Evolutionary conservation across 371 early-diverging fungal species (phyloP), one percentile per base, ranked within the genome.

Genomic region (Zychaea mexicana): DNA sequence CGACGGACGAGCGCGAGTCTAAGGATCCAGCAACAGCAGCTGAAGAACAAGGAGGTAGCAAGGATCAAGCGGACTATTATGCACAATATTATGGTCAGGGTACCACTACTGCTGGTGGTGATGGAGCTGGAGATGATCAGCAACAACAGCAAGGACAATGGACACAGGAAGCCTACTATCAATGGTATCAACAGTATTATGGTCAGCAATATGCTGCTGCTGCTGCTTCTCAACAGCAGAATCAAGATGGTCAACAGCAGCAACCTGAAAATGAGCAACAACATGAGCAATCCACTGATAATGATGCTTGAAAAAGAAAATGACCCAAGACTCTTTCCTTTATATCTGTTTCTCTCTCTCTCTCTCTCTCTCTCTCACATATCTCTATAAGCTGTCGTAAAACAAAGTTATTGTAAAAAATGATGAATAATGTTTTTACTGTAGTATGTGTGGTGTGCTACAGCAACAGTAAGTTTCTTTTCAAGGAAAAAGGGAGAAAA

Each of bases 131-230:
- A 17, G 49, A 36, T 38, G 57, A 39, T 47, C 33, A 47, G 17
- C 31, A 67, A 38, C 67, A 62, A 49, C 66, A 69, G 19, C 63
- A 65, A 26, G 64, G 75, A 27, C 70, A 70, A 31, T 75, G 72
- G 56, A 67, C 66, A 54, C 76, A 78, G 55, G 76, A 77, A 60
- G 73, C 75, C 2, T 79, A 79, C 49, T 65, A 80, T 65, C 77
- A 77, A 62, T 77, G 78, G 72, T 80, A 77, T 59, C 79, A 79
- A 54, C 81, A 80, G 61, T 77, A 80, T 39, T 80, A 84, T 66
- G 76, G 76, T 31, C 62, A 61, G 47, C 53, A 58, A 42, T 15
- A 13, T 42, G 15, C 42, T 42, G 4, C 42, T 42, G 24, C 52
- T 31, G 21, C 22, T 19, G 28, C 60, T 26, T 22, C 52, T 30